Evolutionary conservation across 2,329 filamentous ascomycete genomes (phyloP).

Genomic region (Calycina herbarum): DNA sequence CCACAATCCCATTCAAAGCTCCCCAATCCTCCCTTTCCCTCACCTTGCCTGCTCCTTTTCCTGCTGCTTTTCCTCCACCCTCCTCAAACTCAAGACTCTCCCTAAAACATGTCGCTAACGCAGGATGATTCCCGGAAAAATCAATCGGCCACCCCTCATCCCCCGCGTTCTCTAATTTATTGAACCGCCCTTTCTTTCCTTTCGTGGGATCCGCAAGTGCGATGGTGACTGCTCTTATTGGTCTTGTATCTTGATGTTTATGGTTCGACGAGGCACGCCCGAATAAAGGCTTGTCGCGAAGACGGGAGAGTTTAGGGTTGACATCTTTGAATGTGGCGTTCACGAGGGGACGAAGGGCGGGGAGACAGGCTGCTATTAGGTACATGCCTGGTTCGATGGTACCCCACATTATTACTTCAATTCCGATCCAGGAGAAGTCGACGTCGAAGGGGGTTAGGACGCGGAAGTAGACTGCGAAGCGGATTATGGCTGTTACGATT

Average conservation of each 20-base stretch:
- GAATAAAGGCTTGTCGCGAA: neutral
- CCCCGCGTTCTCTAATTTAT: neutral
- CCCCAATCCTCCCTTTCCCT: neutral
- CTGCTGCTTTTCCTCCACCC: neutral
- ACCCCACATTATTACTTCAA: constrained; percentile 29
- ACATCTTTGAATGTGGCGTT: constrained; percentile 16
- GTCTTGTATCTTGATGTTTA: neutral
- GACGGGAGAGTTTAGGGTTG: neutral
- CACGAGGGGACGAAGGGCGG: constrained; percentile 26
- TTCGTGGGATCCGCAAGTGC: neutral
- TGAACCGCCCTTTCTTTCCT: neutral
- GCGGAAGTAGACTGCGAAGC: constrained; percentile 1
- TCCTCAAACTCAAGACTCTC: neutral
- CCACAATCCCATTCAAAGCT: constrained; percentile 8
- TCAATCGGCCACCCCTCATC: neutral
- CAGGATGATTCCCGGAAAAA: neutral
- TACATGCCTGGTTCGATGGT: constrained; percentile 27
- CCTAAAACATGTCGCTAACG: constrained; percentile 4
- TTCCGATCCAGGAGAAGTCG: constrained; percentile 16
- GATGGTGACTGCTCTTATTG: neutral
- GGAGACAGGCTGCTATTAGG: constrained; percentile 28
- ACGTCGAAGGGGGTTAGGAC: neutral
- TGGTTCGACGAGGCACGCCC: neutral
- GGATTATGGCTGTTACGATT: constrained; percentile 13
- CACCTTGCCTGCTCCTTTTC: neutral